A percentile compares a stretch with the other conserved stretches of the same genome.
phyloP scores from a whole-genome alignment of 2,329 filamentous ascomycete species.

The Pseudohalonectria lignicola region DNA sequence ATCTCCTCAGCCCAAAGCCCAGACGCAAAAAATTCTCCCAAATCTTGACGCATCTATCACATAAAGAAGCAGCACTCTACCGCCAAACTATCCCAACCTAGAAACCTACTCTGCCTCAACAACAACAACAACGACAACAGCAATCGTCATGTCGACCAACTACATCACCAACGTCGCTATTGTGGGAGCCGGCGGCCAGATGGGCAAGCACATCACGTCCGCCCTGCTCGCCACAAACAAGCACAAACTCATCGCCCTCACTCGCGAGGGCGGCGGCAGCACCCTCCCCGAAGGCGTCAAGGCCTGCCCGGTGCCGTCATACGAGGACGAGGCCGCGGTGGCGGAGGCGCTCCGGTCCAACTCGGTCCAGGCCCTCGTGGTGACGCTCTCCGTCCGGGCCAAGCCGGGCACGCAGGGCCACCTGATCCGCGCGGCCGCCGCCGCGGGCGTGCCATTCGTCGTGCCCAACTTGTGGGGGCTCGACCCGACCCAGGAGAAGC shows the following conservation, averaged over 20 bases:
- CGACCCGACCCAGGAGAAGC: slow-evolving; percentile 24
- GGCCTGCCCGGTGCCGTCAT: slow-evolving; percentile 27
- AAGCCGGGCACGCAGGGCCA: slow-evolving; percentile 33
- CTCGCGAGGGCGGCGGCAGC: slow-evolving; percentile 32
- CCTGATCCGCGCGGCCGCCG: slow-evolving; percentile 41
- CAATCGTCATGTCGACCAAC: slow-evolving; percentile 10
- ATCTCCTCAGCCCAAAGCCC: neutral
- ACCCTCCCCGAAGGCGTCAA: slow-evolving; percentile 31
- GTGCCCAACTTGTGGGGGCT: slow-evolving; percentile 40
- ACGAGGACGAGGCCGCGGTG: slow-evolving; percentile 29
- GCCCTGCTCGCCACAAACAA: slow-evolving; percentile 33
- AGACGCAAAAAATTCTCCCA: neutral
- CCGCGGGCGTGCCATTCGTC: slow-evolving; percentile 41
- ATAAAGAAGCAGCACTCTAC: no score
- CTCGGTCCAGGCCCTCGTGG: slow-evolving; percentile 42
- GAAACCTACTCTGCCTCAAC: neutral
- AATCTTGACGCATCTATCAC: no score
- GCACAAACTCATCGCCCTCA: slow-evolving; percentile 39
- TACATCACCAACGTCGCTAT: slow-evolving; percentile 13
- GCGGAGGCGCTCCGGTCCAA: slow-evolving; percentile 33
- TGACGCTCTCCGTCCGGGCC: slow-evolving; percentile 34
- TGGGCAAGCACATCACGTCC: slow-evolving; percentile 25
- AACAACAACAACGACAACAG: neutral
- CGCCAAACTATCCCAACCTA: no score
- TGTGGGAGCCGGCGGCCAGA: slow-evolving; percentile 21